phyloP scores from a whole-genome alignment of 2,329 filamentous ascomycete species.

The Aureobasidium lini region DNA sequence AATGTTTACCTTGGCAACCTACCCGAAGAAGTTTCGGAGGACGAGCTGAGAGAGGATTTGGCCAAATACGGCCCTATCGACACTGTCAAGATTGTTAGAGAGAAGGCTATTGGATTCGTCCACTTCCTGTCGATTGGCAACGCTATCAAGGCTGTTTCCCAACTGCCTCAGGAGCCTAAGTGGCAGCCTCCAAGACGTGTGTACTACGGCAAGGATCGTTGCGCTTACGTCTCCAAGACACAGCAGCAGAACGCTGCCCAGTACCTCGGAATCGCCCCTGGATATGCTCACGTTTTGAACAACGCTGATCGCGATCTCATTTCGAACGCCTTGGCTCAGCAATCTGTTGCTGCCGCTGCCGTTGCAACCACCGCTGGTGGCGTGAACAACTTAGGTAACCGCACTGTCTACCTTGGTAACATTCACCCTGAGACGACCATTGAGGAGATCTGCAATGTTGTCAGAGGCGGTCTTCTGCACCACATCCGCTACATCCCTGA shows the following conservation, averaged over 20 bases:
- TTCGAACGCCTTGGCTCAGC: conserved; percentile 90
- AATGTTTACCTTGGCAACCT: conserved; percentile 97
- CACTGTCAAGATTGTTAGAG: conserved; percentile 93
- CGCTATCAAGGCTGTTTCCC: conserved; percentile 94
- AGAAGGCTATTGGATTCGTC: conserved; percentile 96
- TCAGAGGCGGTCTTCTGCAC: conserved; percentile 87
- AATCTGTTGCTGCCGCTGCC: conserved; percentile 92
- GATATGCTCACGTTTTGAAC: conserved; percentile 93
- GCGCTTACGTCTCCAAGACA: conserved; percentile 97
- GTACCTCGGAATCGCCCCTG: conserved; percentile 92
- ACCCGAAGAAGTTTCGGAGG: conserved; percentile 80
- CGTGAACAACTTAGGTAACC: conserved; percentile 94
- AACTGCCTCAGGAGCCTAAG: conserved; percentile 91
- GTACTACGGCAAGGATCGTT: conserved; percentile 97
- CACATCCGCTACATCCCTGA: conserved; percentile 99
- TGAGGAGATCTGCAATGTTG: conserved; percentile 99
- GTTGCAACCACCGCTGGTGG: conserved; percentile 95
- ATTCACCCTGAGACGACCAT: conserved; percentile 98
- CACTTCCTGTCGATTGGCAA: conserved; percentile 97
- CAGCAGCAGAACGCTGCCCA: conserved; percentile 99
- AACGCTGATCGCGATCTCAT: conserved; percentile 94
- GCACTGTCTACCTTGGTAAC: conserved; percentile 96
- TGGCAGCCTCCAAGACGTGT: conserved; percentile 94
- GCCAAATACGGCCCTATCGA: conserved; percentile 96
- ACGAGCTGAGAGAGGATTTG: conserved; percentile 87